Base-by-base conservation (phyloP, 345 rosid species). In the Corchorus capsularis region DNA sequence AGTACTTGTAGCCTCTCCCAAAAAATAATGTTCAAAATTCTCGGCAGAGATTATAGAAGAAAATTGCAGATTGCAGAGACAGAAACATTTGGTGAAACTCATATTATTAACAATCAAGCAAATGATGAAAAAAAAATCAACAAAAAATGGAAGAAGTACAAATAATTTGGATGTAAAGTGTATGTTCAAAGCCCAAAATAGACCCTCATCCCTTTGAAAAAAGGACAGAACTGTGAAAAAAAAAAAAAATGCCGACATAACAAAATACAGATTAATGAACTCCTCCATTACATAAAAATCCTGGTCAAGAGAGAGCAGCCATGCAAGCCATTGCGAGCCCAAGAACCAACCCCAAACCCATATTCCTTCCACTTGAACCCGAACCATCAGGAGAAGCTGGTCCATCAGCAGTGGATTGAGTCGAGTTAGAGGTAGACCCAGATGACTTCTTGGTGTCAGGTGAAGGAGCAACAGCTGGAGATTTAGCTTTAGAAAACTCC, bases 261-360 rank as follows among this genome's bases (percentile, higher is more conserved):
- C 39, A 22, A 22, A 46, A 6, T 50, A 22, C 54, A 35, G 2
- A 39, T 4, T 39, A 34, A 52, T 27, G 27, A 27, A 27, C 27
- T 27, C 27, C 27, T 27, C 27, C 27, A 22, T 69, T 69, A 27
- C 61, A 69, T 16, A 34, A 4, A 46, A 4, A 46, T 7, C 2
- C 35, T 5, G 45, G 14, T 69, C 59, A 93, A 76, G 83, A 82
- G 62, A 89, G 35, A 66, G 79, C 27, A 5, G 84, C 91, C 81
- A 88, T 78, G 91, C 88, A 89, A 54, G 84, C 35, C 68, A 86
- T 69, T 37, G 81, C 86, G n/a, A 89, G 77, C 73, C 90, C 97
- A 59, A 77, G 53, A 68, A 80, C 83, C 74, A 90, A 72, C 2
- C 90, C 83, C 53, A 87, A 46, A 17, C 89, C 87, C 73, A 65